Evolutionary conservation across 1,284 basidiomycete species (phyloP).

Genomic region (Ustilago vetiveriae): DNA sequence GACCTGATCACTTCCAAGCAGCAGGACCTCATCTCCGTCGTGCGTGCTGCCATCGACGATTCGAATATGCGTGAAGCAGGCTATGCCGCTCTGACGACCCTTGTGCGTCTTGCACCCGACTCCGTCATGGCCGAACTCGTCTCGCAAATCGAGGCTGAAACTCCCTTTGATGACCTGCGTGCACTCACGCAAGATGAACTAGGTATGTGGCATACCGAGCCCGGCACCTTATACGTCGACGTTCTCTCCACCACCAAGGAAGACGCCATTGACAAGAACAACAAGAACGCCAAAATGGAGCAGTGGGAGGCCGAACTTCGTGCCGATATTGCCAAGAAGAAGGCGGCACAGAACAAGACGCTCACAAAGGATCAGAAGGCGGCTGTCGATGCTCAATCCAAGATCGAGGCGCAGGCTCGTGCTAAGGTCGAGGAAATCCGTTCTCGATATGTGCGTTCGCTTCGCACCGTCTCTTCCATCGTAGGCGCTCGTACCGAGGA

Average conservation of each 20-base stretch:
- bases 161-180: constrained; percentile 45
- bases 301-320: constrained; percentile 66
- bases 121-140: constrained; percentile 51
- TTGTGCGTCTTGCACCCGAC: constrained; percentile 58
- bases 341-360: constrained; percentile 56
- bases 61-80: constrained; percentile 46
- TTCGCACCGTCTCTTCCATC: constrained; percentile 47
- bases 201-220: constrained; percentile 60
- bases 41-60: constrained; percentile 41
- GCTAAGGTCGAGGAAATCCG: constrained; percentile 50
- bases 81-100: constrained; percentile 54
- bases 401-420: constrained; percentile 54
- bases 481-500: constrained; percentile 50
- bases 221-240: constrained; percentile 58
- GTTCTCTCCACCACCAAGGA: constrained; percentile 55
- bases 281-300: constrained; percentile 60
- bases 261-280: constrained; percentile 36
- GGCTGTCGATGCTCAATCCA: constrained; percentile 60
- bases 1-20: constrained; percentile 51
- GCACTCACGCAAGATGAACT: constrained; percentile 55
- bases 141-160: constrained; percentile 42
- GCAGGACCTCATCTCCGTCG: constrained; percentile 40
- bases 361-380: constrained; percentile 62
- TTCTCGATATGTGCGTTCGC: constrained; percentile 34
- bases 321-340: constrained; percentile 63